Evolutionary conservation across 1,284 basidiomycete genomes (phyloP).

Genomic region (Malassezia psittaci): DNA sequence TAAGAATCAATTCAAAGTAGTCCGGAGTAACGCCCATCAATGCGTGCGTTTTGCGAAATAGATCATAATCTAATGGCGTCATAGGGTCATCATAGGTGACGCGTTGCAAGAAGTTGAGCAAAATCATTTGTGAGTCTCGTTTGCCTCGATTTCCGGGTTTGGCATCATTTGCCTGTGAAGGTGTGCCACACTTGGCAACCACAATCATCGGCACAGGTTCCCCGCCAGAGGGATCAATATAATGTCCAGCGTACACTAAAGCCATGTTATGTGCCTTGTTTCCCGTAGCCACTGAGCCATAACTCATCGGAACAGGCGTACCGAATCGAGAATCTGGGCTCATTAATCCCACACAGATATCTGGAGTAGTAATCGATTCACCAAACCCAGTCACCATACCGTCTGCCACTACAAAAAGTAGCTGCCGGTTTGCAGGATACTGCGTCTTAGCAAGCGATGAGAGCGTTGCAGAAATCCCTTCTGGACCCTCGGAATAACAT

Average conservation of each 20-base stretch:
- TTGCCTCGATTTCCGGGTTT: slow-evolving; percentile 98
- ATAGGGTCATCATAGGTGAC: slow-evolving; percentile 99
- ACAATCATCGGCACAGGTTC: slow-evolving; percentile 88
- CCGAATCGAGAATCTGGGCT: slow-evolving; percentile 92
- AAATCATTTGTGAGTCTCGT: slow-evolving; percentile 92
- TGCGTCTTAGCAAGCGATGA: slow-evolving; percentile 81
- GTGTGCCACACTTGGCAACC: slow-evolving; percentile 90
- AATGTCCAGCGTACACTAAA: slow-evolving; percentile 98
- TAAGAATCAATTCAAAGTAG: slow-evolving; percentile 91
- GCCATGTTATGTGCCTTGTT: slow-evolving; percentile 83
- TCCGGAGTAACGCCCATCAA: slow-evolving; percentile 99
- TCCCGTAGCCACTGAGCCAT: slow-evolving; percentile 78
- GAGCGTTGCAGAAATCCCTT: slow-evolving; percentile 77
- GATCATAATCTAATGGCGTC: slow-evolving; percentile 91
- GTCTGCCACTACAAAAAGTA: slow-evolving; percentile 89
- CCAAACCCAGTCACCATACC: slow-evolving; percentile 98
- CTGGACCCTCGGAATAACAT: slow-evolving; percentile 93
- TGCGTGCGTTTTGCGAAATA: slow-evolving; percentile 91
- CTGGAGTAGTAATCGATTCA: slow-evolving; percentile 86
- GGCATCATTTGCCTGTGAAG: slow-evolving; percentile 60
- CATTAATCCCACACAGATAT: slow-evolving; percentile 82
- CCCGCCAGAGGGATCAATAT: slow-evolving; percentile 58
- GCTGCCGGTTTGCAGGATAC: slow-evolving; percentile 82
- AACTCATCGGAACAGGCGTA: slow-evolving; percentile 90
- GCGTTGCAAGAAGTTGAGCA: slow-evolving; percentile 99